Evolutionary conservation across 2,329 filamentous ascomycete species (phyloP), one percentile per base, ranked within the genome.

Genomic region (Aspergillus clavatus): DNA sequence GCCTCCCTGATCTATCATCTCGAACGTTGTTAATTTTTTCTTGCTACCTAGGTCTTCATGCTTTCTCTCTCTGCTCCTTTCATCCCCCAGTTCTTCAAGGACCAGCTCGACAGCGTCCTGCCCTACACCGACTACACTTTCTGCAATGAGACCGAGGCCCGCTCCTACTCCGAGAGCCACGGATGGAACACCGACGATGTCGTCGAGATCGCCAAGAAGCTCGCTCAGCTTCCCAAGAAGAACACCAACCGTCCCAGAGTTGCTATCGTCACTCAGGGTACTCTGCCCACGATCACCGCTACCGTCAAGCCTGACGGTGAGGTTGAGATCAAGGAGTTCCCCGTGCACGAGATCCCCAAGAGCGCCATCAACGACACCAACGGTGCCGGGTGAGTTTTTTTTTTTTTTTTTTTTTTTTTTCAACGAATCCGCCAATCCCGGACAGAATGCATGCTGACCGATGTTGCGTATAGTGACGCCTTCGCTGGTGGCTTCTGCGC

Each of bases 61-160:
- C 83, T 98, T 59, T 94, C 89, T 58, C 82, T 98, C 50, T 93
- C 89, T 41, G 93, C 93, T 6, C 93, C 93, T 48, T 98, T 98
- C 78, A 95, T 98, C 63, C 77, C 86, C 29, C 86, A 95, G 67
- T 95, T 96, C 80, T 98, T 97, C 85, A 96, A 96, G 79, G 90
- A 96, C 40, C 86, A 83, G 55, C 81, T 98, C 38, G 89, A 95
- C 71, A 83, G 83, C 60, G 85, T 87, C 43, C 78, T 89, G 42
- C 86, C 87, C 23, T 96, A 95, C 81, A 94, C 89, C 78, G 90
- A 97, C 75, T 94, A 91, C 72, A 78, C 97, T 51, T 87, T 98
- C 68, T 91, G 90, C 65, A 98, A 98, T 75, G 93, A 98, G 82
- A 87, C 87, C 55, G 93, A 98, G 76, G 91, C 90, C 39, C 81